Evolutionary conservation across 2,329 filamentous ascomycete genomes (phyloP), one percentile per base, ranked within the genome.

Genomic region (Zymoseptoria crescenta): DNA sequence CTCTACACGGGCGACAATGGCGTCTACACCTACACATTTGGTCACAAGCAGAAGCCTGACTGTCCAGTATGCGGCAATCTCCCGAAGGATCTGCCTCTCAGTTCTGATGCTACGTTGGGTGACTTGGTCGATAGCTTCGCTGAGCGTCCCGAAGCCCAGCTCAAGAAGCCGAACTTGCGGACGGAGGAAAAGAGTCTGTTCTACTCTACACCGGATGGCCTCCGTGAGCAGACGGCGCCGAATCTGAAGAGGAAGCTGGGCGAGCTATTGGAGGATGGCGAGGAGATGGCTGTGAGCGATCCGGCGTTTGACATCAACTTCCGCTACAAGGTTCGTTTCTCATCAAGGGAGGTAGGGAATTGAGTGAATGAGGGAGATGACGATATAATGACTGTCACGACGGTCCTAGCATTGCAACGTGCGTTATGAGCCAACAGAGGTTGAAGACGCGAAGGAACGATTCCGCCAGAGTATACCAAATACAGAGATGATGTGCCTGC

Each of bases 1-100:
- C 96, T 96, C 89, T 99, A 99, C 74, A 96, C 91, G 10, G 94
- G 95, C 52, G 92, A 97, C 70, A 93, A 96, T 70, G 84, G 88
- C 65, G 88, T 99, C 65, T 99, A 99, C 78, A 99, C 94, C 0
- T 96, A 96, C 75, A 99, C 94, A 0, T 99, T 97, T 73, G 87
- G 91, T 69, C 91, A 96, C 69, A 88, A 96, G 76, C 90, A 89
- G 78, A 97, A 96, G 74, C 83, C 87, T 16, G 94, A 97, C 74
- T 99, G 94, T 65, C 91, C 94, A 2, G 94, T 97, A 6, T 99
- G 94, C 70, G 92, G 93, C 19, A 88, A 90, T 56, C 76, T 90
- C 59, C 86, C 94, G 3, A 87, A 90, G 56, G 87, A 87, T 27
- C 79, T 97, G 13, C 76, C 82, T 2, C 83, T 95, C 24, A 83